Evolutionary conservation across 345 rosid genomes (phyloP), one percentile per base, ranked within the genome.

Genomic region (Melaleuca quinquenervia): DNA sequence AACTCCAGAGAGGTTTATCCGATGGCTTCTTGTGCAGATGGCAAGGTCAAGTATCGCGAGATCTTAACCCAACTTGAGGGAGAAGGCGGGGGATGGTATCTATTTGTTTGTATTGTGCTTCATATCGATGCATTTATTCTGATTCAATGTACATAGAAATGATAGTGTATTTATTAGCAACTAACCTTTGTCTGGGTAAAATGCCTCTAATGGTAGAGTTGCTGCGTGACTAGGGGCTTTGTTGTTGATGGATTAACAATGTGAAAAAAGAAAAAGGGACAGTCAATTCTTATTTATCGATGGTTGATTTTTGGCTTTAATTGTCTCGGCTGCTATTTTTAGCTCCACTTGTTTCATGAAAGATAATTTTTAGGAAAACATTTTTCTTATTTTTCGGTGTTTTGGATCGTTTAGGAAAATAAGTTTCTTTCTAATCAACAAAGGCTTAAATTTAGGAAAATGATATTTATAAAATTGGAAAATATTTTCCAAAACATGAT

Each of bases 31-130:
- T 20, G 48, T 83, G 94, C 94, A 96, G 99, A 91, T 96, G 99
- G 99, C 95, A 95, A 87, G 91, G 96, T 84, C 99, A 94, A 88
- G 92, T 86, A 83, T 93, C 93, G 10, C 90, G 92, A 83, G 96
- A 95, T 92, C 93, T 89, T 82, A 94, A 89, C 85, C 91, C 91
- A 84, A 82, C 91, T 76, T 91, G 89, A 95, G 90, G 84, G 44
- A 62, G 86, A 64, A 85, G 86, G 85, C 88, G 50, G 82, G 82
- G 36, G 52, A 50, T 84, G 82, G 85, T 82, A 74, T 85, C 83
- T 58, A 62, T 86, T 86, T 86, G 75, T 91, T 91, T 87, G 85
- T 86, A 85, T 88, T 84, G 92, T 89, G 87, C 87, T 87, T 48
- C 52, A 24, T 56, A 53, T 90, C 87, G 50, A 87, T 90, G 93